Evolutionary conservation across 1,284 basidiomycete genomes (phyloP).

Genomic region (Heterobasidion occidentale): DNA sequence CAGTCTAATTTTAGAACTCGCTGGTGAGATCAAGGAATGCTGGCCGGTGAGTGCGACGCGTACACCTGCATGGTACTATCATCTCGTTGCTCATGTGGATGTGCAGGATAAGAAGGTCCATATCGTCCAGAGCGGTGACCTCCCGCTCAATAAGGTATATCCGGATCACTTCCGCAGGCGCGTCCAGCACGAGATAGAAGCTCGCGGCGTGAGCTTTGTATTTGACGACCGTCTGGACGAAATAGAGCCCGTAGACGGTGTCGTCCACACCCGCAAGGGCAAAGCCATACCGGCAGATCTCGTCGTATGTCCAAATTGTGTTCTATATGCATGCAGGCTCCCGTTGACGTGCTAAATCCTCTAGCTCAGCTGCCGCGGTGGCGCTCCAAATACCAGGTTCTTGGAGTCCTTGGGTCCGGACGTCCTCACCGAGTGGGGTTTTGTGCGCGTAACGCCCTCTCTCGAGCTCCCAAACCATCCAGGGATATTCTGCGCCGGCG

Average conservation of each 20-base stretch:
- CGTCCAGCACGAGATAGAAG: conserved; percentile 30
- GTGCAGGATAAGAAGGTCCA: no score
- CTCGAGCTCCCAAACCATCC: conserved; percentile 41
- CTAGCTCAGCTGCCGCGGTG: no score
- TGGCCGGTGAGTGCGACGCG: conserved; percentile 38
- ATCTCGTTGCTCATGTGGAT: neutral
- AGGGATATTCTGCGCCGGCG: conserved; percentile 49
- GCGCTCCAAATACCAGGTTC: no score
- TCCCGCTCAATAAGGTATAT: conserved; percentile 50
- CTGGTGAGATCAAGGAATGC: conserved; percentile 41
- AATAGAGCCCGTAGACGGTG: conserved; percentile 19
- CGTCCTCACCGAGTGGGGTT: conserved; percentile 30
- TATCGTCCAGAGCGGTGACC: conserved; percentile 30
- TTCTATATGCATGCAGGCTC: neutral
- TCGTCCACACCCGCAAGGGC: conserved; percentile 45
- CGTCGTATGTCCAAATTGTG: conserved; percentile 31
- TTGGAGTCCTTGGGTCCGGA: conserved; percentile 26
- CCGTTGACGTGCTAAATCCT: neutral
- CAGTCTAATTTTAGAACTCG: conserved; percentile 32
- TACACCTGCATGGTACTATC: neutral
- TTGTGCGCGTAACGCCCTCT: conserved; percentile 39
- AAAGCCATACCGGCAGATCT: conserved; percentile 46
- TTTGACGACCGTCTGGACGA: conserved; percentile 47
- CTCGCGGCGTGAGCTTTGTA: conserved; percentile 40
- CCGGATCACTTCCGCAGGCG: conserved; percentile 43